Base-by-base conservation (phyloP, 1,284 basidiomycete genomes). In the Phenoliferia sp. region DNA sequence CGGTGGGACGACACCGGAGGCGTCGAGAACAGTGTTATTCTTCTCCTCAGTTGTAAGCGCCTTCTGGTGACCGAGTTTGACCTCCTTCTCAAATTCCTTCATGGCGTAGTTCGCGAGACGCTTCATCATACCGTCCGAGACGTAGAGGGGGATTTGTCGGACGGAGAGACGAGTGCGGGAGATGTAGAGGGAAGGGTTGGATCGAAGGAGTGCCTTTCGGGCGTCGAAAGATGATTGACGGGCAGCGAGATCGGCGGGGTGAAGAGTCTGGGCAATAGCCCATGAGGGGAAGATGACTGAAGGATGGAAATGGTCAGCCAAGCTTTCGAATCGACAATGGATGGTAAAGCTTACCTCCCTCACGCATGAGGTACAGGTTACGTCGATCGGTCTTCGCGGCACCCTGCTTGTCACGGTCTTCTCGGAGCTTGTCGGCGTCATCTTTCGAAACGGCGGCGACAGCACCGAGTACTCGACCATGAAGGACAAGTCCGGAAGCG, bases 301-400 rank as follows among this genome's bases (percentile, higher is more conserved):
- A 19, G 48, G 59, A 31, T 6, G 3, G n/a, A 32, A 16, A 9
- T 10, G 10, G 36, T 68, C 28, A 66, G 61, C 22, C 59, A 39
- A 3, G 31, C 4, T 35, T 32, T 22, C 48, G 22, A 55, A 31
- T 5, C 26, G 48, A 56, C 22, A 34, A 35, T 4, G 17, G 19
- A 59, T 12, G 36, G 59, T 60, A 22, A 9, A 55, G 29, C 9
- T 28, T 3, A 90, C 92, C 90, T 81, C 94, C 96, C 85, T 99
- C 96, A 29, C 92, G 87, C 76, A 99, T 85, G 63, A 99, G 85
- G 80, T 98, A 98, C 74, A 96, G 87, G 78, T 98, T 97, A 28
- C 95, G 86, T 80, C 96, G 96, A 80, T 99, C 96, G 1, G 88
- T 88, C 79, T 94, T 94, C 78, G 94, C 88, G 61, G 93, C 84